Base-by-base conservation (phyloP, 495 filamentous ascomycete species). In the Daldinia grandis region DNA sequence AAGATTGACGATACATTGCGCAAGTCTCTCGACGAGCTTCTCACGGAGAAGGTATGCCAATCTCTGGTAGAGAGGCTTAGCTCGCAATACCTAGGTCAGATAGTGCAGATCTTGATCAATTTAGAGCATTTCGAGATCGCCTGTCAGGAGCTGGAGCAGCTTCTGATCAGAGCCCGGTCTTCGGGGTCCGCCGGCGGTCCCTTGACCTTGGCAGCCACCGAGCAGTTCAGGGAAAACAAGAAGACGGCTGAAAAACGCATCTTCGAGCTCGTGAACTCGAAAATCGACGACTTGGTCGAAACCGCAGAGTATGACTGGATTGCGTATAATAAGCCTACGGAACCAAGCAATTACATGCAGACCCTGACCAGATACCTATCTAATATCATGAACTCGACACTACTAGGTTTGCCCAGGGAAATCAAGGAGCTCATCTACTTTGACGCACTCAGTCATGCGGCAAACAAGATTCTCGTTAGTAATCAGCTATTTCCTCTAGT, bases 371-470 rank as follows among this genome's bases (percentile, higher is more conserved):
- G 88, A 8, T 99, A 97, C 76, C 84, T 99, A n/a, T 91, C 91
- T 1, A 97, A 97, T 74, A 98, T 97, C 73, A 98, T 98, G 94
- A 92, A 88, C 76, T 95, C 93, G 3, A 95, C 94, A 0, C 84
- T 99, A 6, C 87, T 98, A 4, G 94, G 94, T 12, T 84, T 99
- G 28, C 95, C 95, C 0, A 90, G 91, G 3, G 93, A 97, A 71
- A 98, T 99, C 79, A 97, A 98, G 79, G 93, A 96, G 76, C 87
- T 98, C 33, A 97, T 99, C 66, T 98, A 98, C 79, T 98, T 98
- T 71, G 95, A 98, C 76, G 96, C 96, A 2, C 85, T 99, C 62
- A 92, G 89, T 62, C 95, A 98, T 78, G 93, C 96, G 5, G 90
- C 93, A 7, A 90, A 90, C 62, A 92, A 90, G 81, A 95, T 99